These are phyloP conservation scores for Neurospora africana DNA, from an alignment of 495 filamentous ascomycete species.

Conservation along the genomic window DNA sequence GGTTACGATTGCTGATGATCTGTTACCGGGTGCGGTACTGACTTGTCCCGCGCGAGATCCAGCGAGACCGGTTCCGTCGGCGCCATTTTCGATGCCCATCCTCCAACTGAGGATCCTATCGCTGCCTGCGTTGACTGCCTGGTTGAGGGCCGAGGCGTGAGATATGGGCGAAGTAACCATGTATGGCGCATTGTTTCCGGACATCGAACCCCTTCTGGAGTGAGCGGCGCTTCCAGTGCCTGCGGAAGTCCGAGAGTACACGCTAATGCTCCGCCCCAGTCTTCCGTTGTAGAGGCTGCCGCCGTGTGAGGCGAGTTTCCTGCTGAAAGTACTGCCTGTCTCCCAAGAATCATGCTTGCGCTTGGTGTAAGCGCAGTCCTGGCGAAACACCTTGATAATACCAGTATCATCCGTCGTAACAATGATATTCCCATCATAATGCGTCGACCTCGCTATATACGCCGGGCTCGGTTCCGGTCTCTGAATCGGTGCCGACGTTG, in stretches of 20 bases:
- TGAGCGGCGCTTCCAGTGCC: constrained; percentile 31
- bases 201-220: constrained; percentile 45
- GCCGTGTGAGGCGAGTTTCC: constrained; percentile 44
- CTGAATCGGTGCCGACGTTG: constrained; percentile 15
- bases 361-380: constrained; percentile 70
- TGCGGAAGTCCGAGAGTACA: constrained; percentile 45
- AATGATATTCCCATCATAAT: constrained; percentile 83
- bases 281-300: constrained; percentile 27
- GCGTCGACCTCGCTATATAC: constrained; percentile 63
- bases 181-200: constrained; percentile 7
- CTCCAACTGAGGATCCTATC: constrained; percentile 92
- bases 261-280: constrained; percentile 55
- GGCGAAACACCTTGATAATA: constrained; percentile 84
- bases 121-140: constrained; percentile 33
- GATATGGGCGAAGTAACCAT: constrained; percentile 7
- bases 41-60: not conserved
- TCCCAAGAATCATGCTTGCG: constrained; percentile 55
- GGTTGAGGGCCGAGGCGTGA: constrained; percentile 34
- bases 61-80: constrained; percentile 1
- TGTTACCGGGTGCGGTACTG: constrained; percentile 1
- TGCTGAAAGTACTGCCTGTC: constrained; percentile 67
- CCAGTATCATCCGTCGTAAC: constrained; percentile 83
- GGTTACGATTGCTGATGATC: constrained; percentile 20
- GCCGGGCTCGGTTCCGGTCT: constrained; percentile 43
- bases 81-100: constrained; percentile 51